Evolutionary conservation across 2,329 filamentous ascomycete species (phyloP).

Genomic region (Rhytidhysteron rufulum): DNA sequence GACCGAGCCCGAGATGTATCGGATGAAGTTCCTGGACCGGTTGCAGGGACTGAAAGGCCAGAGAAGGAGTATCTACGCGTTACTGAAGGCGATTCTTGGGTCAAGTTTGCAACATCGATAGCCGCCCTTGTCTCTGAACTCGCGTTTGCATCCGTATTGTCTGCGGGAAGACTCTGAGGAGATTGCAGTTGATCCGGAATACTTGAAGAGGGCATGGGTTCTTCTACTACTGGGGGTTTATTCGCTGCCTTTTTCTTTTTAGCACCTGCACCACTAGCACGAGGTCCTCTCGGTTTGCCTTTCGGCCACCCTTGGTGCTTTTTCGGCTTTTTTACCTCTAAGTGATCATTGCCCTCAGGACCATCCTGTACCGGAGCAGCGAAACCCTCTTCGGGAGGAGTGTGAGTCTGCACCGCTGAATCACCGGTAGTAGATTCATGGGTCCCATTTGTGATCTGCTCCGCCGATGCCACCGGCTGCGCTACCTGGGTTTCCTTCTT

Average conservation of each 20-base stretch:
- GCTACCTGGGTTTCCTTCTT: background rate
- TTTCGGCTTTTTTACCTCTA: constrained; percentile 30
- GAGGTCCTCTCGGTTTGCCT: constrained; percentile 42
- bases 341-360: constrained; percentile 7
- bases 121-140: constrained; percentile 6
- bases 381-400: constrained; percentile 35
- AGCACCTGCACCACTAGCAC: constrained; percentile 26
- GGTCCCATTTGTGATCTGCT: constrained; percentile 6
- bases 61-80: constrained; percentile 31
- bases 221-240: constrained; percentile 17
- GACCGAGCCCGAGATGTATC: constrained; percentile 27
- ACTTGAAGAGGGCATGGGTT: constrained; percentile 6
- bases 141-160: constrained; percentile 10
- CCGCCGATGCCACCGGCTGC: background rate
- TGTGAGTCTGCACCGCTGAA: constrained; percentile 33
- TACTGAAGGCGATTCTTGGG: constrained; percentile 10
- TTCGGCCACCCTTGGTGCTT: constrained; percentile 43
- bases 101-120: constrained; percentile 6
- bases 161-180: constrained; percentile 28
- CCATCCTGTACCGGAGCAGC: constrained; percentile 10
- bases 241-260: constrained; percentile 39
- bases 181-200: constrained; percentile 28
- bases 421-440: constrained; percentile 2
- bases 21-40: constrained; percentile 3
- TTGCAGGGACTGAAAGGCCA: constrained; percentile 6